Base-by-base conservation (phyloP, 192 early-diverging fungal species). In the Diversispora epigaea region DNA sequence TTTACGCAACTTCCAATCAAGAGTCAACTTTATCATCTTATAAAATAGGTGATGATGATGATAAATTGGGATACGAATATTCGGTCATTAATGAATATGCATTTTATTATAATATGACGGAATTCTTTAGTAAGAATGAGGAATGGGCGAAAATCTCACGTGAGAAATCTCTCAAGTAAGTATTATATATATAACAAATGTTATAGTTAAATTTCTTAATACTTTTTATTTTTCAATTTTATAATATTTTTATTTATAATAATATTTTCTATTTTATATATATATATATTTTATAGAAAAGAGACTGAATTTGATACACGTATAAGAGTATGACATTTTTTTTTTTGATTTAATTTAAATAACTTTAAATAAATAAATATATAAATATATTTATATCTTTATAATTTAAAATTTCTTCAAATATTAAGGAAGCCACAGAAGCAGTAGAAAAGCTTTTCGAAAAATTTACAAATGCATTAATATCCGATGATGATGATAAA, bases 91-190 rank as follows among this genome's bases (percentile, higher is more conserved):
- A n/a, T 43, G 62, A 64, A 12, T 41, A 64, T 45, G 9, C 32
- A 17, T 44, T 44, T 64, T 64, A 64, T 43, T 43, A n/a, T 41
- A 45, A 2, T n/a, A 64, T 64, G 62, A 43, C 43, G 8, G 39
- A 64, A 43, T 64, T 44, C n/a, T 64, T 44, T 41, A 64, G n/a
- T 8, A 44, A 64, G n/a, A n/a, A 54, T 54, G 50, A 54, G n/a
- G 50, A 54, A 17, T 54, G 50, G 50, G 50, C n/a, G n/a, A 54
- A 10, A 11, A 54, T 54, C 4, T 54, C 14, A 17, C 8, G 4
- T 4, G 50, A 54, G n/a, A 54, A 54, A 54, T 11, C 10, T 54
- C 50, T 14, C 4, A 54, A 17, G 50, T 54, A 2, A 17, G 49
- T 54, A 10, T 54, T 7, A 17, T 0, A 4, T 17, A 15, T 10